Conservation (phyloP, 2,329 filamentous ascomycete genomes). For the Acrodontium crateriforme region DNA sequence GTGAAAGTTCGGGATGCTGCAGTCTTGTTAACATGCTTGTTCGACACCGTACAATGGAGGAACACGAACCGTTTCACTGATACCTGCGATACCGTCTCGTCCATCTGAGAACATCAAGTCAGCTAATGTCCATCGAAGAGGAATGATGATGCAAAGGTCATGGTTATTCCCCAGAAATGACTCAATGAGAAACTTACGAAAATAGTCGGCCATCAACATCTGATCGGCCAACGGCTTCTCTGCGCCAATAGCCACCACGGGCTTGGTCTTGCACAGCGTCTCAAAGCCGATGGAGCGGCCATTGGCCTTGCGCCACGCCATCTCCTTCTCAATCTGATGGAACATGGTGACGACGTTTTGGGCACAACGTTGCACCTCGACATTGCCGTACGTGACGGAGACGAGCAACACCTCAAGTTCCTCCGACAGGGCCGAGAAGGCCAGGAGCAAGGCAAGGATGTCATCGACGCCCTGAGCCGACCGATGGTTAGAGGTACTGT, state of each 20-base stretch:
- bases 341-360: conserved; percentile 84
- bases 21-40: neutral
- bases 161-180: too few species aligned
- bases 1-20: conserved; percentile 35
- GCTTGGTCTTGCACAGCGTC: conserved; percentile 57
- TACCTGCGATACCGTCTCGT: conserved; percentile 35
- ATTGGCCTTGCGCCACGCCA: conserved; percentile 62
- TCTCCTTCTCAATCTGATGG: conserved; percentile 79
- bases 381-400: conserved; percentile 87
- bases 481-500: conserved; percentile 3
- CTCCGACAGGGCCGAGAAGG: conserved; percentile 65
- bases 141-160: too few species aligned
- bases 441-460: conserved; percentile 73
- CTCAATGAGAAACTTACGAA: conserved; percentile 50
- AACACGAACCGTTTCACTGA: conserved; percentile 29
- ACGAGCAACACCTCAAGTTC: conserved; percentile 78
- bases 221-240: conserved; percentile 76
- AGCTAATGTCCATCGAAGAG: too few species aligned
- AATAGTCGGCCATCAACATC: conserved; percentile 55
- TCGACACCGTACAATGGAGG: neutral
- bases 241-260: conserved; percentile 64
- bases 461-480: conserved; percentile 67
- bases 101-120: conserved; percentile 25
- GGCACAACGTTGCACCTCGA: conserved; percentile 72
- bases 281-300: conserved; percentile 59